phyloP scores from a whole-genome alignment of 2,329 filamentous ascomycete species.

The Penicillium crustosum region DNA sequence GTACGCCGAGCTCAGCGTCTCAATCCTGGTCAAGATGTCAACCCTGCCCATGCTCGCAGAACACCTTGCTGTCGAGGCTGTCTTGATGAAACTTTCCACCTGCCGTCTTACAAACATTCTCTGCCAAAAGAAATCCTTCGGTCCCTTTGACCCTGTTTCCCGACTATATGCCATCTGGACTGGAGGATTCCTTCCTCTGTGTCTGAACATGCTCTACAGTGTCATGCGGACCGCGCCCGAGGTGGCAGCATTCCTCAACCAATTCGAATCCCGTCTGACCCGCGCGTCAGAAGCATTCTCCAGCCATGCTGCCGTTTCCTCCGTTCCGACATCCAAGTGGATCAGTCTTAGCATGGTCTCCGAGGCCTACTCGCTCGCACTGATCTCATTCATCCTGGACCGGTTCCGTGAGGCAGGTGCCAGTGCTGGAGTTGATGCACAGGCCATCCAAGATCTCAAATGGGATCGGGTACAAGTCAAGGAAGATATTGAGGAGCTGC shows the following conservation, averaged over 20 bases:
- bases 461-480: conserved; percentile 73
- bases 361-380: conserved; percentile 75
- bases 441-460: conserved; percentile 67
- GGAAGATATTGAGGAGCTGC: conserved; percentile 81
- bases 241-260: conserved; percentile 81
- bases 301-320: conserved; percentile 46
- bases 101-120: conserved; percentile 78
- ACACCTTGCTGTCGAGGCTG: conserved; percentile 81
- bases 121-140: conserved; percentile 65
- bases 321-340: conserved; percentile 52
- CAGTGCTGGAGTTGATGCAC: conserved; percentile 57
- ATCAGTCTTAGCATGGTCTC: conserved; percentile 72
- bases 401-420: conserved; percentile 64
- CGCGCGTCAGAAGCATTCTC: conserved; percentile 73
- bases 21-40: conserved; percentile 86
- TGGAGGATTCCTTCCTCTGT: conserved; percentile 80
- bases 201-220: conserved; percentile 81
- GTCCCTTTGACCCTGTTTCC: conserved; percentile 73
- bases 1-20: conserved; percentile 87
- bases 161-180: conserved; percentile 89
- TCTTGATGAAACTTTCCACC: conserved; percentile 75
- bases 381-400: conserved; percentile 71
- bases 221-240: conserved; percentile 81
- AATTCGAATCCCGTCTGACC: conserved; percentile 76
- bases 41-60: conserved; percentile 79